Percentiles rank a stretch among this genome's conserved stretches.
Conservation (phyloP, 106 monocot species). For the Dioscorea alata region DNA sequence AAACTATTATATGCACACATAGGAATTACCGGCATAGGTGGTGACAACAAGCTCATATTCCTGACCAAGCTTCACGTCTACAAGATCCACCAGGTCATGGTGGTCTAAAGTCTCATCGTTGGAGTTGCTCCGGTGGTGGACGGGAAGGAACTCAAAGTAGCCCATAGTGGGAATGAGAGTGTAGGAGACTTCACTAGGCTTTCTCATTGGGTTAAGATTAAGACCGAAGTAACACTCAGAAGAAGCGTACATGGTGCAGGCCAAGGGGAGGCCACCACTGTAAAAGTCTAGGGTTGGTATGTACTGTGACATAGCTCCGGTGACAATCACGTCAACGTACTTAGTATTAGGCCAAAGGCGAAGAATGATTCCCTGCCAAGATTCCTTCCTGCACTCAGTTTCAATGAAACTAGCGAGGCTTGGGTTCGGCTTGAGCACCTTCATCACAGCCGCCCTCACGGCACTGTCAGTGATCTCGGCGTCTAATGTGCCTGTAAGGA, state of each 20-base stretch:
- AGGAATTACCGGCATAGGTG: slow-evolving; percentile 64
- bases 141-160: slow-evolving; percentile 84
- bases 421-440: slow-evolving; percentile 45
- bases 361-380: slow-evolving; percentile 71
- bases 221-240: slow-evolving; percentile 96
- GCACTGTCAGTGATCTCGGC: slow-evolving; percentile 42
- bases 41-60: slow-evolving; percentile 94
- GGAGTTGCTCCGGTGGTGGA: background rate
- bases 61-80: slow-evolving; percentile 63
- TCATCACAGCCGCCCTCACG: slow-evolving; percentile 43
- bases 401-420: slow-evolving; percentile 45
- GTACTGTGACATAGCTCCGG: slow-evolving; percentile 91
- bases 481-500: slow-evolving; percentile 43
- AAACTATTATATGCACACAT: too few relatives aligned
- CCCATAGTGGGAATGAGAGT: slow-evolving; percentile 81
- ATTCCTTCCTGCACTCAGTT: slow-evolving; percentile 40
- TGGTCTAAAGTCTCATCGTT: slow-evolving; percentile 2
- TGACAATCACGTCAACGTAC: slow-evolving; percentile 87
- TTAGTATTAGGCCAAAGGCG: slow-evolving; percentile 80
- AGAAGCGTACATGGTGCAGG: slow-evolving; percentile 88
- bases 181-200: slow-evolving; percentile 72
- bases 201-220: slow-evolving; percentile 75
- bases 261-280: slow-evolving; percentile 59
- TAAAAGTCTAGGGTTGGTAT: slow-evolving; percentile 76
- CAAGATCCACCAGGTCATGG: slow-evolving; percentile 52